These are phyloP conservation scores for Vaccinium vitisidaea DNA, from an alignment of 148 eudicot species.

Conservation along the genomic window DNA sequence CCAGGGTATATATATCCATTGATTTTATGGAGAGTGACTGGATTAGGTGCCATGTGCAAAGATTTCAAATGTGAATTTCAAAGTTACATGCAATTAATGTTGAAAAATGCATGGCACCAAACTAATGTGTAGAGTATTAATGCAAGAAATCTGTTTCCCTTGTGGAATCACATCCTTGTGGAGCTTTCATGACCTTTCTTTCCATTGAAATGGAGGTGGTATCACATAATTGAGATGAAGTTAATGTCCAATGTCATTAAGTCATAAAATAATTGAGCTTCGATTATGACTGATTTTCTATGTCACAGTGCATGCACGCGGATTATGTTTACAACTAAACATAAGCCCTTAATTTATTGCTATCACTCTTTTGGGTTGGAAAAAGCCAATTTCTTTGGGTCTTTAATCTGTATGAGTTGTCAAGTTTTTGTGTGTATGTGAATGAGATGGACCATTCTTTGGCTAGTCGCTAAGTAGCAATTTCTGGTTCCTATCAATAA, in stretches of 20 bases:
- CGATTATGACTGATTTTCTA: background rate
- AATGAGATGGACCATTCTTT: too few relatives aligned
- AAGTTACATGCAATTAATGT: background rate
- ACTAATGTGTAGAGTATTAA: background rate
- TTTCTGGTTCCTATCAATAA: too few relatives aligned
- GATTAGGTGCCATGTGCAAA: background rate
- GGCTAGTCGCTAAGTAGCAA: too few relatives aligned
- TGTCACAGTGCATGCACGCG: too few relatives aligned
- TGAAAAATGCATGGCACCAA: background rate
- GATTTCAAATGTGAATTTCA: background rate
- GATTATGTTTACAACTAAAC: too few relatives aligned
- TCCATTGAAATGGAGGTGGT: background rate
- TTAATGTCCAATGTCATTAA: background rate
- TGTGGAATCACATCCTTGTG: background rate
- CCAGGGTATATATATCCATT: background rate
- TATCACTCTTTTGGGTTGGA: too few relatives aligned
- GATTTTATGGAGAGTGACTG: background rate
- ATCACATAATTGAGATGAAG: background rate
- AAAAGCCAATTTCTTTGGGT: too few relatives aligned
- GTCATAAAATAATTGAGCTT: background rate
- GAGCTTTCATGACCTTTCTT: background rate
- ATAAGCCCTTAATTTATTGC: too few relatives aligned
- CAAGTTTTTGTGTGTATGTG: too few relatives aligned
- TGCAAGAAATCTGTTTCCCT: background rate
- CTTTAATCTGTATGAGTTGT: too few relatives aligned